Conservation (phyloP, 306 rosid genomes). For the Dryas drummondii region DNA sequence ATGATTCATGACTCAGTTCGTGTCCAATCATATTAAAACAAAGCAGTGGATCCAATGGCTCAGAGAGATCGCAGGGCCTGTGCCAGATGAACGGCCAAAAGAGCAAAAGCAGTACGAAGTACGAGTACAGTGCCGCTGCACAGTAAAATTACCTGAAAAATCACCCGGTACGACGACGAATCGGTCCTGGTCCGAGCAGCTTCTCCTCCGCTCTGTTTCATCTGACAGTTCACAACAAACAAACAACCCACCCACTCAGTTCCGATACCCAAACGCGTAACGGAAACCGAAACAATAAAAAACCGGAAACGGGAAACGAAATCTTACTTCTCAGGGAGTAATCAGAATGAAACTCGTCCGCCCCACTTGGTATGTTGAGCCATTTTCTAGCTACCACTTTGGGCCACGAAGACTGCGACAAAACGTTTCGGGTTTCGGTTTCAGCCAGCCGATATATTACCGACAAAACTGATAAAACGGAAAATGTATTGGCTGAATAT, state of each 20-base stretch:
- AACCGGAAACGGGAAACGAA: background rate
- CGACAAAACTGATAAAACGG: background rate
- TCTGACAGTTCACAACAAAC: constrained; percentile 28
- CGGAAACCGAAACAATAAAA: background rate
- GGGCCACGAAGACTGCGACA: constrained; percentile 62
- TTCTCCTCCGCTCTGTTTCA: constrained; percentile 46
- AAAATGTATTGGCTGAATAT: background rate
- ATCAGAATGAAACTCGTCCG: constrained; percentile 50
- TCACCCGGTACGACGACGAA: constrained; percentile 49
- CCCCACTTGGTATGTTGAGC: constrained; percentile 53
- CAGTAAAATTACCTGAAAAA: constrained; percentile 47
- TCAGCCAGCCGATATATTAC: background rate
- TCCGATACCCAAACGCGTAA: background rate
- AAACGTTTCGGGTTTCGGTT: background rate
- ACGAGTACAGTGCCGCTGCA: background rate
- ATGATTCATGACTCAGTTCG: background rate
- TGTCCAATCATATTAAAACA: constrained; percentile 25
- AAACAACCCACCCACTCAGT: background rate
- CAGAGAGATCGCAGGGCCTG: background rate
- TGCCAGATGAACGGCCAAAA: background rate
- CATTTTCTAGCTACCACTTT: constrained; percentile 57
- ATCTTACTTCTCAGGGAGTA: constrained; percentile 39
- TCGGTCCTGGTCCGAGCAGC: constrained; percentile 66
- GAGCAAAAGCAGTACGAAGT: background rate
- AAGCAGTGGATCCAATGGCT: constrained; percentile 30